Evolutionary conservation across 306 rosid genomes (phyloP), one percentile per base, ranked within the genome.

Genomic region (Gastrolobium villosum): DNA sequence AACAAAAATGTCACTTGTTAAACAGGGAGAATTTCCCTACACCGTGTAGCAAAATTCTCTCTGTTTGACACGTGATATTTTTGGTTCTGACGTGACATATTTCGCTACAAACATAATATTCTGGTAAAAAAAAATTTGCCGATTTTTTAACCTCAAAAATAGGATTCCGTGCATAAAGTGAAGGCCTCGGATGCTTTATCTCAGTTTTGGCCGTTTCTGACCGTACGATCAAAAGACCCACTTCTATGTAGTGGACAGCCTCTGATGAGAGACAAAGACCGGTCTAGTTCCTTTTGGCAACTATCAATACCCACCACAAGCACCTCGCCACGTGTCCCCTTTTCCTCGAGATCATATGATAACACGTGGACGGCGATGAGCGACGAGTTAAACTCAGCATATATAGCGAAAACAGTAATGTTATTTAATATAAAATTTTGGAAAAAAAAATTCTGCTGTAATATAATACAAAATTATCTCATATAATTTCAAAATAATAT

Each of bases 231-330:
- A 13, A 10, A 34, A 66, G 72, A 26, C 31, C 30, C 31, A 4
- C 43, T 1, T 2, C 48, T 15, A 44, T 9, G 46, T 4, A n/a
- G 46, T 11, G 14, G 61, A 70, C 75, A 49, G 4, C 10, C 48
- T 46, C 59, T 68, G 74, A 32, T 32, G 43, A 2, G 40, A 5
- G 44, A 48, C 74, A 69, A 48, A 31, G 74, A 69, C 48, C 49
- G 44, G 44, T 50, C 75, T 70, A 34, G 63, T 35, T 70, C 63
- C 75, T 50, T 70, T 70, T 70, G 75, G 46, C 75, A 70, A 50
- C 62, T 14, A 48, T 49, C 31, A 0, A 7, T 4, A 32, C 26
- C 2, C 26, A 31, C 5, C 32, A 46, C 2, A 48, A 8, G 7
- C 31, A 34, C 8, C 31, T 0, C 0, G 59, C 41, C 72, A 68